Evolutionary conservation across 1,139 yeast species (phyloP).

Genomic region (Geotrichum cucujoidarum): DNA sequence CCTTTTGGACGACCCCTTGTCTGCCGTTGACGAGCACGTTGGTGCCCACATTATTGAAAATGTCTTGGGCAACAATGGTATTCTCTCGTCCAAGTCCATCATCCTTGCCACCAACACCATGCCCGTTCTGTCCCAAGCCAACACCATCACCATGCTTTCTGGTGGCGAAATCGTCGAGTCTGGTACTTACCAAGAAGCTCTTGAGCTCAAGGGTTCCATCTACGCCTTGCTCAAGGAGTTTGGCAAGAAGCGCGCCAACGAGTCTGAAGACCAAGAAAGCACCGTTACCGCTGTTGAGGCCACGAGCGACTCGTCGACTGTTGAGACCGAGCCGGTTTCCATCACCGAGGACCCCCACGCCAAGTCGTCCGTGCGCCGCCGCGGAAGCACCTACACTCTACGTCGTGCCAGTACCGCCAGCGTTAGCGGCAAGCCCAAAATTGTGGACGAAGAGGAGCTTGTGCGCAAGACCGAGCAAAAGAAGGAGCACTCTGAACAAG

Average conservation of each 20-base stretch:
- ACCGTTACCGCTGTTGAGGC: constrained; percentile 4
- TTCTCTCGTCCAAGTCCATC: constrained; percentile 63
- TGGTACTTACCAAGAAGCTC: constrained; percentile 30
- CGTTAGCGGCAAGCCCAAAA: constrained; percentile 38
- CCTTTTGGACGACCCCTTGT: constrained; percentile 69
- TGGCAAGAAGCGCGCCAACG: constrained; percentile 48
- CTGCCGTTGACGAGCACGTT: constrained; percentile 86
- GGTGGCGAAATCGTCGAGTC: constrained; percentile 50
- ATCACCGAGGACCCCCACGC: constrained; percentile 2
- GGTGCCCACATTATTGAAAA: constrained; percentile 58
- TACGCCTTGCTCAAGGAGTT: constrained; percentile 62
- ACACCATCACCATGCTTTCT: constrained; percentile 54
- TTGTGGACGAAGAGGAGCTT: constrained; percentile 21
- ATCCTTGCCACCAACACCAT: constrained; percentile 77
- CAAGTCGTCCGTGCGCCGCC: background rate
- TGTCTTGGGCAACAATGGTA: constrained; percentile 59
- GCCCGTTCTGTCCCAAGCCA: constrained; percentile 64
- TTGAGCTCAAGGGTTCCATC: constrained; percentile 26
- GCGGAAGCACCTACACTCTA: constrained; percentile 36
- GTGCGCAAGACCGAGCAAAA: constrained; percentile 27
- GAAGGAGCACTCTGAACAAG: constrained; percentile 72
- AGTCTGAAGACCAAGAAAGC: constrained; percentile 2
- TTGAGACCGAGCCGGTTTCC: constrained; percentile 7
- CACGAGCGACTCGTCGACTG: background rate
- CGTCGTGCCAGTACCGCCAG: constrained; percentile 64